Evolutionary conservation across 179 eudicot species (phyloP).

Genomic region (Actinidia arguta): DNA sequence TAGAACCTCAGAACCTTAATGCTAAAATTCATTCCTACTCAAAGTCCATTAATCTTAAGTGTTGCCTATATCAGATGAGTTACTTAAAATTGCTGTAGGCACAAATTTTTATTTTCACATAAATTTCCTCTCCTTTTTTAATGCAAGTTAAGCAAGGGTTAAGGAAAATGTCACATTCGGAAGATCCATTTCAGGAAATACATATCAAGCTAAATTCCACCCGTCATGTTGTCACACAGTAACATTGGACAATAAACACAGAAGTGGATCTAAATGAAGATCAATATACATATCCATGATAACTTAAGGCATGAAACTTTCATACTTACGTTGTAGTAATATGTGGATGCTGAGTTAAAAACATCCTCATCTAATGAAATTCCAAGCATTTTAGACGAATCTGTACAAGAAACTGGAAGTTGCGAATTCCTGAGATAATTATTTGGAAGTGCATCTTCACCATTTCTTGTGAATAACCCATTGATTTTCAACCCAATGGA

Average conservation of each 20-base stretch:
- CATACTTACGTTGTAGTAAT: conserved; percentile 64
- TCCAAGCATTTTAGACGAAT: conserved; percentile 75
- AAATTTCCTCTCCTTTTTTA: too few relatives aligned
- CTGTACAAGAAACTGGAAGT: conserved; percentile 43
- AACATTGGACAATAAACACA: not conserved
- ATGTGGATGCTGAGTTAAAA: conserved; percentile 68
- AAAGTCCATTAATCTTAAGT: not conserved
- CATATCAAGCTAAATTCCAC: not conserved
- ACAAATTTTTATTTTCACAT: not conserved
- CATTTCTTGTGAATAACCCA: conserved; percentile 70
- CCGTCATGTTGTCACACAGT: not conserved
- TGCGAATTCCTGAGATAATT: conserved; percentile 32
- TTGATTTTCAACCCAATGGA: conserved; percentile 79
- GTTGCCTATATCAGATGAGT: too few relatives aligned
- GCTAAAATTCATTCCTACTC: not conserved
- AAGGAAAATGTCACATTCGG: not conserved
- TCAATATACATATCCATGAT: not conserved
- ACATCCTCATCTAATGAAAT: conserved; percentile 72
- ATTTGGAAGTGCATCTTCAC: conserved; percentile 26
- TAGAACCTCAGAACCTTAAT: not conserved
- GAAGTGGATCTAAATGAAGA: not conserved
- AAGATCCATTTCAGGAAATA: not conserved
- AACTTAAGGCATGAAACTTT: not conserved
- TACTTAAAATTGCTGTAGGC: not conserved
- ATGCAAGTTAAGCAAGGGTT: too few relatives aligned